Evolutionary conservation across 176 grass and related monocot species (phyloP).

Genomic region (Chloris gayana): DNA sequence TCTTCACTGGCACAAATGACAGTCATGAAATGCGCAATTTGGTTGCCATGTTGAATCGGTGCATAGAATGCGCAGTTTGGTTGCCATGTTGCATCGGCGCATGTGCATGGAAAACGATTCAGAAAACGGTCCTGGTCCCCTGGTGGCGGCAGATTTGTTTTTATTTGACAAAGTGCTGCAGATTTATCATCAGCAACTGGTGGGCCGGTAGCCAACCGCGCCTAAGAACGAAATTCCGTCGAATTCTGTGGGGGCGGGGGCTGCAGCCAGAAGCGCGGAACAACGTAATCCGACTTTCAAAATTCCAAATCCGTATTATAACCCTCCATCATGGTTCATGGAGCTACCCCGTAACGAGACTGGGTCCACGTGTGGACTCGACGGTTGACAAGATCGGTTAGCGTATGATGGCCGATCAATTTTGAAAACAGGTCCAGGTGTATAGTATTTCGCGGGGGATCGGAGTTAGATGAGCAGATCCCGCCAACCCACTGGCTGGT

Average conservation of each 20-base stretch:
- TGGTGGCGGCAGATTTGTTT: background rate
- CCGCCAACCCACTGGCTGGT: slow-evolving; percentile 25
- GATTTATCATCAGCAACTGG: background rate
- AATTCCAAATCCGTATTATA: background rate
- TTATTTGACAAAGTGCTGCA: too few species aligned
- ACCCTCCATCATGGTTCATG: background rate
- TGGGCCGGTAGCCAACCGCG: slow-evolving; percentile 32
- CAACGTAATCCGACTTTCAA: background rate
- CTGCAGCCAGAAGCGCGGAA: background rate
- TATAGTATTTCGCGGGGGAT: background rate
- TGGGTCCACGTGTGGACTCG: background rate
- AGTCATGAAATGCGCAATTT: background rate
- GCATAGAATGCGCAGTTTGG: background rate
- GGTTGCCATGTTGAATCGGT: background rate
- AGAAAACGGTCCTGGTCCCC: background rate
- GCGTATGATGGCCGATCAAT: background rate
- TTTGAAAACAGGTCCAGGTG: background rate
- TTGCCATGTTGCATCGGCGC: background rate
- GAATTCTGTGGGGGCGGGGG: slow-evolving; percentile 25
- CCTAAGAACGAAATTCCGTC: background rate
- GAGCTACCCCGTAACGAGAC: slow-evolving; percentile 1
- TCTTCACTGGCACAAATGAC: too few species aligned
- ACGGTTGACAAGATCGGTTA: background rate
- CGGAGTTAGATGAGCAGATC: slow-evolving; percentile 41
- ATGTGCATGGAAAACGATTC: background rate